Evolutionary conservation across 164 flowering plant species (phyloP).

Genomic region (Nymphaea colorata): DNA sequence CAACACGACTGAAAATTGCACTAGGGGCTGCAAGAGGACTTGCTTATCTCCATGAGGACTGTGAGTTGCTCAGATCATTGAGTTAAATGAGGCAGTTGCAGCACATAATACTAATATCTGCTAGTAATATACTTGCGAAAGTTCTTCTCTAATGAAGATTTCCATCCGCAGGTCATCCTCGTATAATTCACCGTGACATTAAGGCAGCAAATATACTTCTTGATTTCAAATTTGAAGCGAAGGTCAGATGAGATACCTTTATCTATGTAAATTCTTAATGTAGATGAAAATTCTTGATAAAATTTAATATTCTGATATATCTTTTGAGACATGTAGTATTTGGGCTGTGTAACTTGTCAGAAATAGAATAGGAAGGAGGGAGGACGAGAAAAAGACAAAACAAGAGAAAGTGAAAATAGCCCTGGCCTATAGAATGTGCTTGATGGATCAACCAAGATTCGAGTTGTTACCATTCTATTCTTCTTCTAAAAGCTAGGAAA

Average conservation of each 20-base stretch:
- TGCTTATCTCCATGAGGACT: constrained; percentile 93
- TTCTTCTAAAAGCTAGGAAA: no score
- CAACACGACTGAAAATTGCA: constrained; percentile 71
- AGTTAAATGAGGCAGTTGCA: neutral
- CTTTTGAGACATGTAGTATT: no score
- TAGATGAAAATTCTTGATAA: neutral
- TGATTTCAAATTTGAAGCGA: constrained; percentile 56
- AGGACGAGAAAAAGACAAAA: neutral
- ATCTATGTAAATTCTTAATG: neutral
- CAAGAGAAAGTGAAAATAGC: neutral
- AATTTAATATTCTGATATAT: neutral
- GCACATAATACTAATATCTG: neutral
- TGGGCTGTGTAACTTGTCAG: no score
- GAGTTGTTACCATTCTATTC: no score
- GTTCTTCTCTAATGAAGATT: neutral
- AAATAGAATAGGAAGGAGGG: neutral
- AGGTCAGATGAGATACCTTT: constrained; percentile 21
- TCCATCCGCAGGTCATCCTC: constrained; percentile 45
- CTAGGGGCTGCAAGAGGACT: constrained; percentile 94
- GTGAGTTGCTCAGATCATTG: constrained; percentile 28
- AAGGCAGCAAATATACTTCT: constrained; percentile 63
- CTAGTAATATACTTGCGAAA: neutral
- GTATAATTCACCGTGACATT: constrained; percentile 64
- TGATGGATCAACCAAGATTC: no score
- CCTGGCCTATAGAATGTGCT: neutral